These are phyloP conservation scores for Backusella morwellensis DNA, from an alignment of 192 early-diverging fungal genomes.

Conservation along the genomic window DNA sequence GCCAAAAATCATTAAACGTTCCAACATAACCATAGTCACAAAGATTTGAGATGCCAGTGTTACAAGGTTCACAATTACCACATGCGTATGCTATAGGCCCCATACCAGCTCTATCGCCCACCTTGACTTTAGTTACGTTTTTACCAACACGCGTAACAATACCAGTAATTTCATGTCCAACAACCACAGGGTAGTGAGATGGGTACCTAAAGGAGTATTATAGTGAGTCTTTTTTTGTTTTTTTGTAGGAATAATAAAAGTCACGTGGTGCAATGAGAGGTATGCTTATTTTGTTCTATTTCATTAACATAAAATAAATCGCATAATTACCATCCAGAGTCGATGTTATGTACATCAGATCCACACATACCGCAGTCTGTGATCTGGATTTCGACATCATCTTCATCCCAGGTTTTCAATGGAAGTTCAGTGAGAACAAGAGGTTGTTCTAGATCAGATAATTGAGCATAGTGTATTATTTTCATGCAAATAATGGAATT, in stretches of 20 bases:
- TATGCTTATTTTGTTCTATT: background rate
- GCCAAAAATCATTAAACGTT: slow-evolving; percentile 14
- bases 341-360: slow-evolving; percentile 68
- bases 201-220: background rate
- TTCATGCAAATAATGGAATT: background rate
- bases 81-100: background rate
- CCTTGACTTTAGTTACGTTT: slow-evolving; percentile 32
- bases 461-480: background rate
- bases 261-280: no score
- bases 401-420: slow-evolving; percentile 13
- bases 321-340: background rate
- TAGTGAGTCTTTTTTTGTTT: background rate
- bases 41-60: background rate
- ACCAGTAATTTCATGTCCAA: slow-evolving; percentile 55
- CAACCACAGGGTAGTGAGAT: slow-evolving; percentile 10
- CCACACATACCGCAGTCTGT: slow-evolving; percentile 75
- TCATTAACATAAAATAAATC: background rate
- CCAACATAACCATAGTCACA: slow-evolving; percentile 9
- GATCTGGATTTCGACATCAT: slow-evolving; percentile 49
- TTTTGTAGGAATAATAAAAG: no score
- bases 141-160: slow-evolving; percentile 34
- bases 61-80: background rate
- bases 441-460: background rate
- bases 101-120: slow-evolving; percentile 65
- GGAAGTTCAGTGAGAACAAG: background rate